Conservation (phyloP, 2,329 filamentous ascomycete species). For the Alternaria sp. region DNA sequence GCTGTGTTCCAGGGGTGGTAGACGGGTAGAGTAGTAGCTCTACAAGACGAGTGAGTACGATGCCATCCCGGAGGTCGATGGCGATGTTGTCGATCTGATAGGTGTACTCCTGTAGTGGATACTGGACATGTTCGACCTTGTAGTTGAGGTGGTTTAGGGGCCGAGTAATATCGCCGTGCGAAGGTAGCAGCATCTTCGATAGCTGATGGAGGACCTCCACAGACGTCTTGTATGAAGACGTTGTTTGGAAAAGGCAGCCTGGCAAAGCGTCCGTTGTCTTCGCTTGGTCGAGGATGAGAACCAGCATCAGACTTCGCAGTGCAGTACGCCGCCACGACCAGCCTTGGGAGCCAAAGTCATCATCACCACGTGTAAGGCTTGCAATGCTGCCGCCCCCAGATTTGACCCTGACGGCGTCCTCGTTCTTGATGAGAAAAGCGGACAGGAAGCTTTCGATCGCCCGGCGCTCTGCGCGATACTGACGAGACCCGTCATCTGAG, state of each 20-base stretch:
- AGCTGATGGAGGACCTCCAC: conserved; percentile 60
- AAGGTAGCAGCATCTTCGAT: conserved; percentile 62
- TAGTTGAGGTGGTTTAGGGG: conserved; percentile 64
- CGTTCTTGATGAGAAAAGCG: conserved; percentile 64
- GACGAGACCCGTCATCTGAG: conserved; percentile 45
- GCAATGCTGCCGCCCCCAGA: conserved; percentile 48
- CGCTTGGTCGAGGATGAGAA: conserved; percentile 64
- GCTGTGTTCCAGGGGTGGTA: conserved; percentile 32
- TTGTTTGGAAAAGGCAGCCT: conserved; percentile 58
- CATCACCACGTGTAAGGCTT: conserved; percentile 46
- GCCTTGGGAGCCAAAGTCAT: conserved; percentile 52
- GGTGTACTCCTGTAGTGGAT: conserved; percentile 64
- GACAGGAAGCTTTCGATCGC: conserved; percentile 62
- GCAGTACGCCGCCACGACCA: conserved; percentile 64
- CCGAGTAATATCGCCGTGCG: conserved; percentile 63
- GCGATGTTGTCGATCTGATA: conserved; percentile 67
- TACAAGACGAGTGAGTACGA: conserved; percentile 65
- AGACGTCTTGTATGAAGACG: conserved; percentile 64
- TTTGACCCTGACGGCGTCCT: conserved; percentile 58
- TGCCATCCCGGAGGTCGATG: conserved; percentile 67
- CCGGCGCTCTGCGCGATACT: conserved; percentile 48
- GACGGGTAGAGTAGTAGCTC: conserved; percentile 62
- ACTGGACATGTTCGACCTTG: conserved; percentile 61
- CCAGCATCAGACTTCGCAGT: conserved; percentile 65
- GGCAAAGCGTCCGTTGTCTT: conserved; percentile 50